Conservation (phyloP, 306 rosid genomes). For the Leucaena leucocephala region DNA sequence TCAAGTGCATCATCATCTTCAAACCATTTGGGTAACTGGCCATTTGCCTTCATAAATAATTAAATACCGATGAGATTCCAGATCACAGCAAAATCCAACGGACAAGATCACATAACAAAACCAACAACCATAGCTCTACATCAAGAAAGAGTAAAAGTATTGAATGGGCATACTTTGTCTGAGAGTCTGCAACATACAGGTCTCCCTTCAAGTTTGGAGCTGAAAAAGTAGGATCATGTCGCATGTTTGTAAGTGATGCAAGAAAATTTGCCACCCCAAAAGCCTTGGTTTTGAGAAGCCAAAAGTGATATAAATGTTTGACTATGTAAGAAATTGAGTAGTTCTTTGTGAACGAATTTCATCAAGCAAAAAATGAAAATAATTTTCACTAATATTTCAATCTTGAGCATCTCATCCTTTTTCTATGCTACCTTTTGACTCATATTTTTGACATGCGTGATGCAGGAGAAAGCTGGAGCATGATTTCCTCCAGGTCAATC, state of each 20-base stretch:
- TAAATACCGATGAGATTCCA: conserved; percentile 34
- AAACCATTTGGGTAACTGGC: conserved; percentile 73
- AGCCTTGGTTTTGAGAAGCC: not conserved
- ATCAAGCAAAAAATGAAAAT: conserved; percentile 19
- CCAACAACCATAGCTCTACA: conserved; percentile 26
- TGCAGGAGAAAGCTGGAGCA: conserved; percentile 21
- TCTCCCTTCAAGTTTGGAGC: conserved; percentile 96
- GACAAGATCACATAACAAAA: conserved; percentile 18
- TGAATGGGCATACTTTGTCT: conserved; percentile 76
- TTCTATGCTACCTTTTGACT: conserved; percentile 12
- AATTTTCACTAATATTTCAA: conserved; percentile 3
- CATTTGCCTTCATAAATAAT: conserved; percentile 70
- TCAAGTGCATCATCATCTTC: conserved; percentile 89
- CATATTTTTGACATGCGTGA: conserved; percentile 18
- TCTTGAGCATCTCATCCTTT: conserved; percentile 25
- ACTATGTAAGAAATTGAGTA: not conserved
- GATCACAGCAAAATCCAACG: conserved; percentile 28
- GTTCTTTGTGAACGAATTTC: not conserved
- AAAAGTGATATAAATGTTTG: not conserved
- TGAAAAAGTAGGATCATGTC: conserved; percentile 43
- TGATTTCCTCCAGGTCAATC: conserved; percentile 4
- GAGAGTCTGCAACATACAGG: conserved; percentile 81
- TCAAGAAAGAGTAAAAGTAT: conserved; percentile 12
- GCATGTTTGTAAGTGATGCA: conserved; percentile 1
- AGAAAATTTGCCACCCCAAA: not conserved